These are phyloP conservation scores for Phoma herbarum DNA, from an alignment of 2,329 filamentous ascomycete species.

Conservation along the genomic window DNA sequence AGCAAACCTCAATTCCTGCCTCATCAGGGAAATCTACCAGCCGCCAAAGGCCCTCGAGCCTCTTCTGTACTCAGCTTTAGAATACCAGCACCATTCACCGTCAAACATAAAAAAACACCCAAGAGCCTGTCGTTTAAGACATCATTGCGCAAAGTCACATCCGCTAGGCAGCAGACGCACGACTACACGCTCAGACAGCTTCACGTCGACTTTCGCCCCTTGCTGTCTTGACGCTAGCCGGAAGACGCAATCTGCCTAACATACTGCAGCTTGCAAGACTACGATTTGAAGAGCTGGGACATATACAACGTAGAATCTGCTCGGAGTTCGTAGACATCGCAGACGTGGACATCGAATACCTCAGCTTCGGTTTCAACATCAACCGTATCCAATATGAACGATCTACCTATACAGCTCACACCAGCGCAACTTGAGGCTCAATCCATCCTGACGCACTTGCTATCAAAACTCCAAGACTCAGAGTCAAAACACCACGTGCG, in stretches of 20 bases:
- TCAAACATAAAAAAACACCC: not conserved
- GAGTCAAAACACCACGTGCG: slow-evolving; percentile 26
- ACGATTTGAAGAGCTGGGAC: not conserved
- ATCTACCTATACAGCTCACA: slow-evolving; percentile 14
- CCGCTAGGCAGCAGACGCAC: slow-evolving; percentile 10
- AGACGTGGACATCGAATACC: slow-evolving; percentile 1
- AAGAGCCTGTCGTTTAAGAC: not conserved
- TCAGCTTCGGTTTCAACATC: not conserved
- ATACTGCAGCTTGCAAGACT: slow-evolving; percentile 8
- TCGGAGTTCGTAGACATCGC: not conserved
- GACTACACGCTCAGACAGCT: not conserved
- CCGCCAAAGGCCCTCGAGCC: slow-evolving; percentile 17
- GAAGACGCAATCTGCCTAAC: slow-evolving; percentile 2
- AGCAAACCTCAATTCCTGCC: slow-evolving; percentile 6
- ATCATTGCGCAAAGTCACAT: not conserved
- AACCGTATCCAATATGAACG: slow-evolving; percentile 22
- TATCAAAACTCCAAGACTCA: slow-evolving; percentile 27
- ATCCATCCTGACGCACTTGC: slow-evolving; percentile 32
- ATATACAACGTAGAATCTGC: slow-evolving; percentile 8
- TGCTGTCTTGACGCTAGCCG: slow-evolving; percentile 17
- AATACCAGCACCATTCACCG: slow-evolving; percentile 3
- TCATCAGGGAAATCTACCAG: slow-evolving; percentile 16
- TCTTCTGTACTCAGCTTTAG: not conserved
- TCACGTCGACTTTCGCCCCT: slow-evolving; percentile 10
- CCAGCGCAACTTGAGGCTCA: slow-evolving; percentile 37